Evolutionary conservation across 2,329 filamentous ascomycete genomes (phyloP), one percentile per base, ranked within the genome.

Genomic region (Curvularia sp.): DNA sequence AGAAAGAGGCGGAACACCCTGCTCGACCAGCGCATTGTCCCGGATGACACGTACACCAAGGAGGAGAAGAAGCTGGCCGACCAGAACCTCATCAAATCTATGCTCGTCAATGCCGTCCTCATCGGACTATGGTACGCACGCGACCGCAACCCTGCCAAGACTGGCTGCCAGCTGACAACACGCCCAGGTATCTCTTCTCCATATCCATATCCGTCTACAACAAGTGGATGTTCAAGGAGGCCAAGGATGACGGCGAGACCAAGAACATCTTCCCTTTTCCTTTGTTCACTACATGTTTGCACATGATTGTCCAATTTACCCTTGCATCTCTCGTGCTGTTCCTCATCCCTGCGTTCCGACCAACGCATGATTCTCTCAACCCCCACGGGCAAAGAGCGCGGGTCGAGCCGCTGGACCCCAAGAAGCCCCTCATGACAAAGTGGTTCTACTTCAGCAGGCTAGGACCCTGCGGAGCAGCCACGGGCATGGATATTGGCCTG

Each of bases 171-270:
- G 47, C 70, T 71, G 57, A 72, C 56, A 57, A 57, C 9, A 5
- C 28, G 30, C 22, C 61, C 28, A 81, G 79, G 80, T 88, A 91
- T 75, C 80, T 93, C 39, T 98, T 98, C 78, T 97, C 93, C 18
- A 85, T 98, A 65, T 92, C 91, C 49, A 97, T 77, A 43, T 77
- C 75, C 43, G 73, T 77, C 89, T 99, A 98, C 83, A 99, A 99
- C 85, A 98, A 97, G 81, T 98, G 95, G 95, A 98, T 99, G 94
- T 98, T 99, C 80, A 85, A 89, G 61, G 85, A 89, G 50, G 74
- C 76, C 20, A 71, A 70, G 53, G 74, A 65, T 49, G 75, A 75
- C 60, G 74, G 75, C 53, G 63, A 75, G 55, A 58, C 72, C 8
- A 59, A 72, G 55, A 74, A 76, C 66, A 89, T 97, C 78, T 99